phyloP scores from a whole-genome alignment of 1,139 yeast species.

The Hemisphaericaspora lyxosophila region DNA sequence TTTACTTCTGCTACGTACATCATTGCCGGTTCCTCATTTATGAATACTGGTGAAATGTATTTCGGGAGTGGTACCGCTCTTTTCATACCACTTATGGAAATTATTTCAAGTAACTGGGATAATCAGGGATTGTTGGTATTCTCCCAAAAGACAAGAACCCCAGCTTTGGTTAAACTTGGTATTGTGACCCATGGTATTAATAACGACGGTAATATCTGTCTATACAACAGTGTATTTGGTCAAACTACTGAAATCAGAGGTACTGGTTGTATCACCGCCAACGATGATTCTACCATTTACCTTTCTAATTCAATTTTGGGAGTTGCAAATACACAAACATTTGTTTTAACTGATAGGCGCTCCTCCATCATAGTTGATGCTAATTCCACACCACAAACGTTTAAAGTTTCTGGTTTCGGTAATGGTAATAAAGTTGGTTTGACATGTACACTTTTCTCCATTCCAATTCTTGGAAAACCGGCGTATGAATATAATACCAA shows the following conservation, averaged over 20 bases:
- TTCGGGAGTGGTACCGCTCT: slow-evolving; percentile 24
- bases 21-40: slow-evolving; percentile 22
- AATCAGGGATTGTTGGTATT: slow-evolving; percentile 31
- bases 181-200: slow-evolving; percentile 17
- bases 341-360: slow-evolving; percentile 20
- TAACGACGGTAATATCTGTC: slow-evolving; percentile 33
- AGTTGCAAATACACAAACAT: slow-evolving; percentile 20
- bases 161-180: slow-evolving; percentile 23
- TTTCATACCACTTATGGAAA: slow-evolving; percentile 20
- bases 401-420: slow-evolving; percentile 33
- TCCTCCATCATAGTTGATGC: slow-evolving; percentile 23
- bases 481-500: slow-evolving; percentile 14
- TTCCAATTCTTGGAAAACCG: slow-evolving; percentile 13
- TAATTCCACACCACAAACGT: slow-evolving; percentile 20
- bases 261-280: slow-evolving; percentile 29
- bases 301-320: slow-evolving; percentile 20
- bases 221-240: slow-evolving; percentile 22
- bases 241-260: slow-evolving; percentile 28
- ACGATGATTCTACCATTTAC: slow-evolving; percentile 21
- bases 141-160: slow-evolving; percentile 20
- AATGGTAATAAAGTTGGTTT: slow-evolving; percentile 29
- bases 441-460: slow-evolving; percentile 16
- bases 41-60: slow-evolving; percentile 30
- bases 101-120: slow-evolving; percentile 23
- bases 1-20: slow-evolving; percentile 21